phyloP scores from a whole-genome alignment of 306 rosid species.

The Casuarina cunninghamiana region DNA sequence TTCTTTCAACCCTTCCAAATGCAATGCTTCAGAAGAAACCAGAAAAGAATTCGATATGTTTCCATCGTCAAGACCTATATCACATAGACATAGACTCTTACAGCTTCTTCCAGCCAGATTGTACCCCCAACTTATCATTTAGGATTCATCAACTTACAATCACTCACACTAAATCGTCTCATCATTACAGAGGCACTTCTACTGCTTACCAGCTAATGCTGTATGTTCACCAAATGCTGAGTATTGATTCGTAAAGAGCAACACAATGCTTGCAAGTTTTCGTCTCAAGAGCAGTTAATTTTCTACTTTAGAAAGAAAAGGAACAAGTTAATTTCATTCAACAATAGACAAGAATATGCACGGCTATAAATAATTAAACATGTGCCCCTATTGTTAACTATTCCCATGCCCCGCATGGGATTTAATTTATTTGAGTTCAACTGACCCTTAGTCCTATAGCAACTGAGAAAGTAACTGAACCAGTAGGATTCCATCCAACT shows the following conservation, averaged over 20 bases:
- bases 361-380: background rate
- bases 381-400: too few relatives aligned
- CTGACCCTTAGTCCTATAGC: background rate
- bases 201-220: background rate
- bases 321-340: background rate
- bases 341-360: background rate
- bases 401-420: background rate
- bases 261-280: background rate
- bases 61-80: background rate
- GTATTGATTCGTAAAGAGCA: background rate
- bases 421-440: background rate
- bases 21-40: background rate
- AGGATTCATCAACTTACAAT: background rate
- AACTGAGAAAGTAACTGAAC: background rate
- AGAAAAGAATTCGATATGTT: background rate
- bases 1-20: constrained; percentile 1
- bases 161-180: background rate
- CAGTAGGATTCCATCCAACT: background rate
- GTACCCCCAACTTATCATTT: background rate
- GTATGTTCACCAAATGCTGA: background rate
- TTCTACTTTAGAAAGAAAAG: background rate
- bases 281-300: background rate
- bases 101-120: background rate
- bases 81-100: background rate
- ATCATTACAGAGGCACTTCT: background rate